These are phyloP conservation scores for Kandelia obovata DNA, from an alignment of 345 rosid genomes.

Conservation along the genomic window DNA sequence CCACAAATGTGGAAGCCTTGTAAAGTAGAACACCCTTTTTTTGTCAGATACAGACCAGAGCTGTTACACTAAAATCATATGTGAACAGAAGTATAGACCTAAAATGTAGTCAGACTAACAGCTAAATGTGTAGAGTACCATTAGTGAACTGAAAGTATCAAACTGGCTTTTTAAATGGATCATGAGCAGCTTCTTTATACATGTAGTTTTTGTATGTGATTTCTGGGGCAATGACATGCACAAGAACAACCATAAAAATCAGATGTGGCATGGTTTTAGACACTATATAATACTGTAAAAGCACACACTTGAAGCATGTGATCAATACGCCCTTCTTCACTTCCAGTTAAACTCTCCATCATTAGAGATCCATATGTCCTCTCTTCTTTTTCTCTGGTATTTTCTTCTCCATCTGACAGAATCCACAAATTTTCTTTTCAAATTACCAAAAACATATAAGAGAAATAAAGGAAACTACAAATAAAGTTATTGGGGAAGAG, in stretches of 20 bases:
- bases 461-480: not conserved
- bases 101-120: too few relatives aligned
- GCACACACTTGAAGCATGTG: conserved; percentile 80
- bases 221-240: too few relatives aligned
- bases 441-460: not conserved
- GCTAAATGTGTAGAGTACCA: too few relatives aligned
- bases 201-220: too few relatives aligned
- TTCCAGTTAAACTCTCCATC: conserved; percentile 79
- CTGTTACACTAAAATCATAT: too few relatives aligned
- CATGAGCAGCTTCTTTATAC: too few relatives aligned
- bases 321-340: conserved; percentile 78
- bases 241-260: not conserved
- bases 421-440: conserved; percentile 25
- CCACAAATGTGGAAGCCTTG: too few relatives aligned
- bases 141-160: too few relatives aligned
- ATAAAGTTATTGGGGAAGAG: not conserved
- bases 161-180: too few relatives aligned
- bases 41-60: too few relatives aligned
- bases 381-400: conserved; percentile 44
- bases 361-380: conserved; percentile 74
- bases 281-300: not conserved
- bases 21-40: too few relatives aligned
- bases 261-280: not conserved
- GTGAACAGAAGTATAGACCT: too few relatives aligned
- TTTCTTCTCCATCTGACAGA: conserved; percentile 44